Evolutionary conservation across 371 early-diverging fungal species (phyloP), one percentile per base, ranked within the genome.

Genomic region (Zancudomyces culisetae): DNA sequence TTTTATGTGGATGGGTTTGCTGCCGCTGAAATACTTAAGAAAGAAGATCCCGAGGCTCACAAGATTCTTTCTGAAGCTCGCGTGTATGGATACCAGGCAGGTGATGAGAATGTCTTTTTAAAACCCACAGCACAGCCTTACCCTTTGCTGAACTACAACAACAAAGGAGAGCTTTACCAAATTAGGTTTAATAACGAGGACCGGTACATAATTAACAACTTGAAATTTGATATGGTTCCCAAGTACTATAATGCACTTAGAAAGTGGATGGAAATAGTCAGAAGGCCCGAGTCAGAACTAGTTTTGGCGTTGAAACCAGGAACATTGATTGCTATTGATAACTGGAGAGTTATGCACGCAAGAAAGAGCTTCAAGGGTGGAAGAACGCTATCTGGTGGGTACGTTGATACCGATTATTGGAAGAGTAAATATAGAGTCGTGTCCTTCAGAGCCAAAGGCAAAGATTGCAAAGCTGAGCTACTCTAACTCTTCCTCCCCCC

Each of bases 131-230:
- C 80, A 19, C 70, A 74, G 12, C 67, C 66, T 20, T 69, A 66
- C 54, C 78, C 87, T 0, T 78, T 87, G 39, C 58, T 86, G 42
- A 78, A 80, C 51, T 49, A 51, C 19, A 61, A 68, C 18, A 45
- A 45, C 6, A 27, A 45, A 6, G 66, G 72, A 18, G 61, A 69
- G 3, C 69, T 87, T 8, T 71, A 70, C 53, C 87, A 84, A 54
- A 66, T 90, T 41, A 76, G 91, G 15, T 90, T 78, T 69, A 90
- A 90, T 67, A 85, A 87, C 53, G 79, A 87, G 55, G 89, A 89
- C 62, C 75, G 91, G 3, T 80, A 83, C 2, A 72, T 77, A 0
- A 45, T 88, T 27, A 58, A 70, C 48, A 76, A 74, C 52, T 60
- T 74, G 28, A 59, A 59, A 23, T 50, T 70, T 0, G 63, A 72